phyloP scores from a whole-genome alignment of 306 rosid species.

The Abrus precatorius region DNA sequence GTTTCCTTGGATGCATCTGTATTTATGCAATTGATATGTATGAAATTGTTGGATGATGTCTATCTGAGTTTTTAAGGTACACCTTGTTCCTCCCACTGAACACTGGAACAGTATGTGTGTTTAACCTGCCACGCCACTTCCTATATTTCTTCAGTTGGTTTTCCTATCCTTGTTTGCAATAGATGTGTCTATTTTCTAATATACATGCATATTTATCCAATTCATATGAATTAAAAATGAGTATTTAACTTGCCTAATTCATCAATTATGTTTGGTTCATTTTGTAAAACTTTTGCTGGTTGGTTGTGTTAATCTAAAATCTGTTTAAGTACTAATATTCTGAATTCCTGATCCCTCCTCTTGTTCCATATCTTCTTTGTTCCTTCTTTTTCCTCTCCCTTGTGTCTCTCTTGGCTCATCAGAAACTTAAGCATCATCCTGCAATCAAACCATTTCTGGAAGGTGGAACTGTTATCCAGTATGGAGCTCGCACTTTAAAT shows the following conservation, averaged over 20 bases:
- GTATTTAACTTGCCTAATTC: slow-evolving; percentile 31
- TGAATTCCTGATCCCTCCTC: slow-evolving; percentile 40
- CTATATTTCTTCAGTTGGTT: not conserved
- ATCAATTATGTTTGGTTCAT: slow-evolving; percentile 24
- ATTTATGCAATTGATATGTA: slow-evolving; percentile 18
- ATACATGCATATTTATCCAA: not conserved
- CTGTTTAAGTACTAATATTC: slow-evolving; percentile 7
- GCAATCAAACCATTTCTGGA: slow-evolving; percentile 79
- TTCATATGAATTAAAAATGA: not conserved
- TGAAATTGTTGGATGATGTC: not conserved
- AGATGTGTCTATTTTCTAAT: slow-evolving; percentile 23
- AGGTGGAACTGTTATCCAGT: slow-evolving; percentile 91
- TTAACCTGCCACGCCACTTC: slow-evolving; percentile 12
- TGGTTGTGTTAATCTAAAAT: slow-evolving; percentile 31
- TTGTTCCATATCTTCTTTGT: slow-evolving; percentile 23
- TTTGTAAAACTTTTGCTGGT: slow-evolving; percentile 33
- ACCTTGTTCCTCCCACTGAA: not conserved
- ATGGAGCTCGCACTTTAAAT: slow-evolving; percentile 96
- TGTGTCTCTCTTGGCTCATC: slow-evolving; percentile 35
- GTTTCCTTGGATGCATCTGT: not conserved
- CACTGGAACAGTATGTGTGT: not conserved
- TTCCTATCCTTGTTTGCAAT: slow-evolving; percentile 1
- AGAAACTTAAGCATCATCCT: slow-evolving; percentile 95
- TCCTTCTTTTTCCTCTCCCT: slow-evolving; percentile 38
- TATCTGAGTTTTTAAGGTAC: not conserved